Evolutionary conservation across 495 filamentous ascomycete genomes (phyloP).

Genomic region (Immersiella caudata): DNA sequence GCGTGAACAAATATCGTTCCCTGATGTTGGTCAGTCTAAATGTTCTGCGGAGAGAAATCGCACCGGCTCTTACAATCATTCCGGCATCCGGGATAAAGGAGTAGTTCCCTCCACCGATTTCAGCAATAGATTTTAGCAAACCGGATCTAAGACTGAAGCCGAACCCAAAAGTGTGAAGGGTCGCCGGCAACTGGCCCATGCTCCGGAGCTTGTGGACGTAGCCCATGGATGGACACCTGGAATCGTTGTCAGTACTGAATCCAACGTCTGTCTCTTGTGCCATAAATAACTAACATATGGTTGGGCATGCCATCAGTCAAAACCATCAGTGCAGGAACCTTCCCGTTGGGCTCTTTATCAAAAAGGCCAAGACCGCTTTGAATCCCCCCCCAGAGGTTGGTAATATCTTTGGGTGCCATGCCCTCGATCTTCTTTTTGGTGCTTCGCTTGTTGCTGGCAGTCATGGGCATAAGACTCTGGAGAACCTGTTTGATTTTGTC

Average conservation of each 20-base stretch:
- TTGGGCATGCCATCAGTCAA: conserved; percentile 53
- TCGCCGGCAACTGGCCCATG: conserved; percentile 39
- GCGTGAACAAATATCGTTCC: conserved; percentile 47
- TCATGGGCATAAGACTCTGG: conserved; percentile 44
- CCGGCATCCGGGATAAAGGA: conserved; percentile 52
- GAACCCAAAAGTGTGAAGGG: conserved; percentile 54
- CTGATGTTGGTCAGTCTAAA: neutral
- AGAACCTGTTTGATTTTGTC: conserved; percentile 34
- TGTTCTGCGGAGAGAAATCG: neutral
- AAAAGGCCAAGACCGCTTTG: conserved; percentile 42
- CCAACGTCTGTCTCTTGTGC: neutral
- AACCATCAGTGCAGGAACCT: conserved; percentile 48
- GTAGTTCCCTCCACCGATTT: conserved; percentile 47
- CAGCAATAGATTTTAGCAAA: conserved; percentile 50
- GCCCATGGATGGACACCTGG: conserved; percentile 35
- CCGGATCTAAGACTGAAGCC: conserved; percentile 45
- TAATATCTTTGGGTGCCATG: conserved; percentile 32
- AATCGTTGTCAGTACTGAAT: neutral
- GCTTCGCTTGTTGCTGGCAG: conserved; percentile 33
- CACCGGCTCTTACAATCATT: conserved; percentile 44
- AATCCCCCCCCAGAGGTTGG: conserved; percentile 51
- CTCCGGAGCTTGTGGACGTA: conserved; percentile 44
- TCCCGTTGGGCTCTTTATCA: conserved; percentile 20
- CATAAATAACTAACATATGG: conserved; percentile 31
- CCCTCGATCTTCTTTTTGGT: conserved; percentile 36